Base-by-base conservation (phyloP, 1,284 basidiomycete species). In the Trametes pubescens region DNA sequence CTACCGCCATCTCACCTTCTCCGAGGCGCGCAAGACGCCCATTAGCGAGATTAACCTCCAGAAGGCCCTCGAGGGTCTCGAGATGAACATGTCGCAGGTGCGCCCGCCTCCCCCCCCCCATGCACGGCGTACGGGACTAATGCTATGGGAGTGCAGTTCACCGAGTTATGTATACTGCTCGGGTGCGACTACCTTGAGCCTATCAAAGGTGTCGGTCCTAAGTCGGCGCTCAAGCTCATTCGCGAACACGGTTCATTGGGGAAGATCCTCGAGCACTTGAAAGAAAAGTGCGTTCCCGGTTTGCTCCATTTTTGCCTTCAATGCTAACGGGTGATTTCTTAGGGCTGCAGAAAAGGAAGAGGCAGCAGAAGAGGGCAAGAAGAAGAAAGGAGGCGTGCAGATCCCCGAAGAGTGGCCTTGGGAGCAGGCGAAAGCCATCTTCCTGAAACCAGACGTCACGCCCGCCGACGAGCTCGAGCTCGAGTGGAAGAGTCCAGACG, bases 151-250 rank as follows among this genome's bases (percentile, higher is more conserved):
- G 32, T 4, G 8, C 26, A 98, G 92, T 99, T 99, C 75, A 94
- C 96, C 73, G 98, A 99, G 70, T 84, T 99, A 2, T 99, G 98
- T 77, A 94, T 99, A 66, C 84, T 99, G 9, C 89, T 99, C 49
- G 98, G 98, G 2, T 99, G 98, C 71, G 98, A 99, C 77, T 99
- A 99, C 78, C 89, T 99, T 43, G 96, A 98, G 69, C 96, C 96
- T 1, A 95, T 99, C 72, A 95, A 90, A 73, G 97, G 97, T 0
- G 82, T 99, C 38, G 98, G 98, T 0, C 94, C 98, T 18, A 99
- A 99, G 77, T 96, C 92, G 3, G 98, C 97, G 1, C 82, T 98
- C 59, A 99, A 99, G 78, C 86, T 99, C 26, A 87, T 99, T 61
- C 84, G 92, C 66, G 97, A 99, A 73, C 83, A 95, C 71, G 90